Evolutionary conservation across 768 basidiomycete species (phyloP).

Genomic region (Wakefieldia striispora): DNA sequence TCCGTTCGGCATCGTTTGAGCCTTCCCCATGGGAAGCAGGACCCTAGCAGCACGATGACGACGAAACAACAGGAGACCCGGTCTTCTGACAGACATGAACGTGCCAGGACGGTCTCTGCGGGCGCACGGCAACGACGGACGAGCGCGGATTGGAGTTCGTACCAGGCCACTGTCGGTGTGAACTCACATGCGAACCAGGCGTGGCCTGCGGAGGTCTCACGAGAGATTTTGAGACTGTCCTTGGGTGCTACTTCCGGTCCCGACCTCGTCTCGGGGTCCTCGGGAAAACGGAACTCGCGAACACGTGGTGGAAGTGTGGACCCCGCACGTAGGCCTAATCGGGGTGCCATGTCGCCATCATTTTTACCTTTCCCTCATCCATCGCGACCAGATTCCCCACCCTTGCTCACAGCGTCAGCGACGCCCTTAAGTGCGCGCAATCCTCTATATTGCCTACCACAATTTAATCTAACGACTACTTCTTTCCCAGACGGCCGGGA

Average conservation of each 20-base stretch:
- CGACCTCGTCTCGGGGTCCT: conserved; percentile 24
- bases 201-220: conserved; percentile 61
- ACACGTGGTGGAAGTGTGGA: conserved; percentile 23
- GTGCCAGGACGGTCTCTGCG: conserved; percentile 33
- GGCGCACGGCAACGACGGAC: conserved; percentile 41
- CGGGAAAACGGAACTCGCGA: conserved; percentile 2
- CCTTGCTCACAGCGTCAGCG: conserved; percentile 22
- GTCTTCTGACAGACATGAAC: conserved; percentile 11
- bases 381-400: conserved; percentile 19
- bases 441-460: not conserved
- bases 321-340: conserved; percentile 19
- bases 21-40: conserved; percentile 25
- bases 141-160: conserved; percentile 58
- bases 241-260: conserved; percentile 23
- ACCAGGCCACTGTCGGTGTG: conserved; percentile 41
- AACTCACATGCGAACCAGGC: conserved; percentile 32
- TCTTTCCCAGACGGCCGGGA: conserved; percentile 17
- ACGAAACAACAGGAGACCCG: not conserved
- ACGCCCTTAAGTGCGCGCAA: conserved; percentile 23
- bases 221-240: conserved; percentile 52
- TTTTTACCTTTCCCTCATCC: conserved; percentile 33
- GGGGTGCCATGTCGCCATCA: conserved; percentile 15
- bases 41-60: conserved; percentile 14
- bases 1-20: conserved; percentile 30
- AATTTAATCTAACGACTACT: not conserved